Evolutionary conservation across 805 yeast genomes (phyloP).

Genomic region (Myxozyma nipponensis): DNA sequence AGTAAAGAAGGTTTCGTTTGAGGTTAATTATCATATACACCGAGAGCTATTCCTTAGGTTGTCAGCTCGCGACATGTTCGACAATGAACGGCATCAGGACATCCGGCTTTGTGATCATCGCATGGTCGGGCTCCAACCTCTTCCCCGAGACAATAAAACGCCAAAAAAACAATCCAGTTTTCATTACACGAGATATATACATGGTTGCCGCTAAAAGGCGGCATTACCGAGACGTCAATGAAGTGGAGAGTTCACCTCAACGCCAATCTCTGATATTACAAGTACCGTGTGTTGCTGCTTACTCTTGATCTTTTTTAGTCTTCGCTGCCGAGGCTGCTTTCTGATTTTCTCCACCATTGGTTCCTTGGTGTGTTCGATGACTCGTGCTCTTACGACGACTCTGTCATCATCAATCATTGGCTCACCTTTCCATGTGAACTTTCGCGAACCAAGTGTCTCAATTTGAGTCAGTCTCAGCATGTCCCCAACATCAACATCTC

Average conservation of each 20-base stretch:
- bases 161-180: no score
- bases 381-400: slow-evolving; percentile 26
- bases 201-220: no score
- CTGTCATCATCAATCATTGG: slow-evolving; percentile 46
- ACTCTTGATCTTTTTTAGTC: slow-evolving; percentile 25
- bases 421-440: slow-evolving; percentile 61
- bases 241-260: slow-evolving; percentile 1
- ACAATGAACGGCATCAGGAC: no score
- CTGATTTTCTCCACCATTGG: slow-evolving; percentile 27
- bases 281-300: slow-evolving; percentile 30
- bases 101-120: no score
- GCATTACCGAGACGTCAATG: no score
- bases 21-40: no score
- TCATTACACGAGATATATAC: no score
- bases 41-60: no score
- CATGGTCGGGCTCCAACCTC: no score
- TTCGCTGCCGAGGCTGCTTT: slow-evolving; percentile 26
- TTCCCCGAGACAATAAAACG: no score
- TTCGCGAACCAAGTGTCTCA: slow-evolving; percentile 77
- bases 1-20: no score
- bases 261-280: slow-evolving; percentile 29
- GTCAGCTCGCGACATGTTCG: no score
- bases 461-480: slow-evolving; percentile 69
- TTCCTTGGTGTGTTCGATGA: slow-evolving; percentile 31
- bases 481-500: slow-evolving; percentile 79